Percentiles rank a stretch among this genome's conserved stretches.
Evolutionary conservation across 2,329 filamentous ascomycete genomes (phyloP).

Genomic region (Penicillium vulpinum): DNA sequence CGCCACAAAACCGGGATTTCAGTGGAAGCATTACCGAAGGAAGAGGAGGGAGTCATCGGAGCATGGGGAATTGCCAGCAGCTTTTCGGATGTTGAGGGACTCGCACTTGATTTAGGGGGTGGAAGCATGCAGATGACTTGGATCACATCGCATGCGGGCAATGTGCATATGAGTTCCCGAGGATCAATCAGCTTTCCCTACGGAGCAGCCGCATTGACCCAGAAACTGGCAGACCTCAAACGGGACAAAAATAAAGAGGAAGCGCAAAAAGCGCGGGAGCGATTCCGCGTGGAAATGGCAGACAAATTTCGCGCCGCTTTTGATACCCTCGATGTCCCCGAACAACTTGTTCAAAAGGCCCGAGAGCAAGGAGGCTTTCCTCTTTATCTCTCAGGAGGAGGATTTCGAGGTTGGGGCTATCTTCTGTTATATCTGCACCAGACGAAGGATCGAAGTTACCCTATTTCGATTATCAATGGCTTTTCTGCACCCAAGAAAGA

Average conservation of each 20-base stretch:
- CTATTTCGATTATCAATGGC: constrained; percentile 75
- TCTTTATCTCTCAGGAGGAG: constrained; percentile 82
- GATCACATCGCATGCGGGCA: constrained; percentile 56
- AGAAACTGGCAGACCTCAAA: constrained; percentile 53
- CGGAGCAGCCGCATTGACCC: constrained; percentile 65
- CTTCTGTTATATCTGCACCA: constrained; percentile 76
- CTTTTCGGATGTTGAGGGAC: constrained; percentile 66
- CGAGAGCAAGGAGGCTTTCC: constrained; percentile 56
- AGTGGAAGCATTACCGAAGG: constrained; percentile 72
- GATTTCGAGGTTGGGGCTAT: constrained; percentile 85
- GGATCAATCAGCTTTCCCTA: constrained; percentile 67
- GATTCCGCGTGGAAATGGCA: constrained; percentile 47
- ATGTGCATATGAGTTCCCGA: constrained; percentile 52
- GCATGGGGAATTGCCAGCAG: constrained; percentile 79
- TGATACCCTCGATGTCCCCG: constrained; percentile 57
- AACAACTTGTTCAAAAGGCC: constrained; percentile 49
- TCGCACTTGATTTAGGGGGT: constrained; percentile 81
- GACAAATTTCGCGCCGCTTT: constrained; percentile 62
- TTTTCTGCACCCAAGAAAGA: constrained; percentile 60
- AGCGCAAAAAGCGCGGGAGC: constrained; percentile 43
- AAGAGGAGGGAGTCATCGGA: constrained; percentile 77
- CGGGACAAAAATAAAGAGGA: constrained; percentile 41
- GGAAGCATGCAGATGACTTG: constrained; percentile 69
- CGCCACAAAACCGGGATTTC: constrained; percentile 60
- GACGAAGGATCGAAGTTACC: constrained; percentile 65